Base-by-base conservation (phyloP, 208 protist species). In the Blastocrithidia nonstop region DNA sequence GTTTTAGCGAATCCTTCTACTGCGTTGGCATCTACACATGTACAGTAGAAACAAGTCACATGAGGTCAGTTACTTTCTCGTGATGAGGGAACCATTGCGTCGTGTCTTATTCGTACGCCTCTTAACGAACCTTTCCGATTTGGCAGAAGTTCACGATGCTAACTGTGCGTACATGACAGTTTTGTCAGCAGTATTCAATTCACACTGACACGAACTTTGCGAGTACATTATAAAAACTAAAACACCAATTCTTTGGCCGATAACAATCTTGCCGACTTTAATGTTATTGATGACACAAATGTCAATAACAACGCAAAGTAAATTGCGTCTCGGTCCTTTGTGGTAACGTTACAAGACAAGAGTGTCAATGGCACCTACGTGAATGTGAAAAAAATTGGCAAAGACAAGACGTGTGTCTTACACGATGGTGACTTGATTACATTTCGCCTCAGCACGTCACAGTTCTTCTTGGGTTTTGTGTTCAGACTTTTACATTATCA, bases 361-460 rank as follows among this genome's bases (percentile, higher is more conserved):
- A 93, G 84, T 45, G 73, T 63, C 15, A 88, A 93, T 60, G 84
- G 84, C 21, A 93, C 84, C 17, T 88, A 82, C 45, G 84, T 93
- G 6, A 89, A 93, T 51, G 77, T 87, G 24, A 87, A 86, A 57
- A 71, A 74, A 38, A 61, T 93, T 29, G 77, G 79, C 19, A 88
- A 87, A 43, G 79, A 76, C 26, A 74, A 68, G 48, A 66, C 43
- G 16, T 82, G 64, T 32, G 45, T 75, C 3, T 57, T 93, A 50
- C 76, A 69, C 24, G 57, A 89, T 50, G 61, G 67, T 37, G 71
- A 71, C 9, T 63, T 88, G 45, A 83, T 93, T 41, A 93, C 83
- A 1, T 93, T 93, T 54, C 66, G 71, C 6, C 52, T 88, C 24
- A 87, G 72, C 53, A 73, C 69, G 16, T 76, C 72, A 0, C 66